Base-by-base conservation (phyloP, 148 eudicot species). In the Polygonum maritimum region DNA sequence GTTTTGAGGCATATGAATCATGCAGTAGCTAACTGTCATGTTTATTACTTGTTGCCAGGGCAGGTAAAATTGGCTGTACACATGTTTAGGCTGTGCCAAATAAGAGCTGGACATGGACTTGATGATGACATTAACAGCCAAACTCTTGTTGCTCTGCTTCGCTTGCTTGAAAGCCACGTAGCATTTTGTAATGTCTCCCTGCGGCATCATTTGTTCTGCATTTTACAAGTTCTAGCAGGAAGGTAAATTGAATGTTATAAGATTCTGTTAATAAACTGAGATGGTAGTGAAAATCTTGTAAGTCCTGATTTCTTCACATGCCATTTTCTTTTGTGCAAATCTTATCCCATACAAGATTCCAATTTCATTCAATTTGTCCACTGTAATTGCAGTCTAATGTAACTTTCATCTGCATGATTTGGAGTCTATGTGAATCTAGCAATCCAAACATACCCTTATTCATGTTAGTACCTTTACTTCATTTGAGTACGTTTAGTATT, bases 121-220 rank as follows among this genome's bases (percentile, higher is more conserved):
- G 83, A 71, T 79, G 85, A 83, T 82, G 91, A 80, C 35, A 79
- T 90, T 52, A 88, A 80, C 81, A 87, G 92, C 72, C 90, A 86
- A 69, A 90, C 97, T 67, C 98, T 94, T 39, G 93, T 85, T 47
- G 80, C 97, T 45, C 83, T 94, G 82, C 93, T 94, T 75, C 91
- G 92, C 69, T 79, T 90, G 76, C 96, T 94, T 75, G 98, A 94
- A 83, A 86, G 97, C 71, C 88, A 86, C 14, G 45, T 82, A 79
- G 93, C 96, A 54, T 92, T 92, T 79, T 85, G 85, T 84, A 94
- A 94, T 81, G 84, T 90, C 75, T 77, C 75, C 69, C 96, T 94
- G 71, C 91, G 98, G 38, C 98, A 94, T 85, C 88, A 92, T 82
- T 55, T 94, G 63, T 94, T 90, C 90, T 90, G 97, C 89, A 89